A percentile compares a stretch with the other conserved stretches of the same genome.
Conservation (phyloP, 169 alveolate genomes). For the Neospora caninum region DNA sequence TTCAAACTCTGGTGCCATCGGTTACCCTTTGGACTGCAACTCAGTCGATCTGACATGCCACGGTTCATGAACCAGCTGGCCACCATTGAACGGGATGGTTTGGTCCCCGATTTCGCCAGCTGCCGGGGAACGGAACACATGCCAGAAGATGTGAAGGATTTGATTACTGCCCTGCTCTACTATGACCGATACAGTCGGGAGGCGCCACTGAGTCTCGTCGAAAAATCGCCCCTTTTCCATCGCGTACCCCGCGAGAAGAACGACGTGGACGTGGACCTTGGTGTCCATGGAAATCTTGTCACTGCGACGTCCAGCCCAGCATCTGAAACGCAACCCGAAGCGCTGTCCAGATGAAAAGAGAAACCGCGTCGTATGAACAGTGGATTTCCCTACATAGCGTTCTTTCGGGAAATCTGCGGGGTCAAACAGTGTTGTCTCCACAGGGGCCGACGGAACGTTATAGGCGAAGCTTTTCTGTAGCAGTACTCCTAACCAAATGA, state of each 20-base stretch:
- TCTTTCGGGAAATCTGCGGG: too few relatives aligned
- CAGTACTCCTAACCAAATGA: too few relatives aligned
- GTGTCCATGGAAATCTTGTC: too few relatives aligned
- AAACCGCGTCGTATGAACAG: too few relatives aligned
- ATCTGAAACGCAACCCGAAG: too few relatives aligned
- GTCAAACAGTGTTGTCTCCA: too few relatives aligned
- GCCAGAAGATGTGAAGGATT: neutral
- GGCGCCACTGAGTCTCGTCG: slow-evolving; percentile 1
- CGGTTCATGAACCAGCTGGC: slow-evolving; percentile 4
- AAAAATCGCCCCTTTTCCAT: neutral
- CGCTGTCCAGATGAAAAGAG: too few relatives aligned
- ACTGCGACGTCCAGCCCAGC: too few relatives aligned
- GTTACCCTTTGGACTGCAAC: neutral
- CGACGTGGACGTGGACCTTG: neutral
- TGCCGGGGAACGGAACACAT: neutral
- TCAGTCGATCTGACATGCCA: neutral
- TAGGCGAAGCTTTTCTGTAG: too few relatives aligned
- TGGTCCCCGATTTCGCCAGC: neutral
- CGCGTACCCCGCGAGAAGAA: neutral
- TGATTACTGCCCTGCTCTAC: neutral
- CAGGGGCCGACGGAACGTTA: too few relatives aligned
- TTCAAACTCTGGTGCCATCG: slow-evolving; percentile 27
- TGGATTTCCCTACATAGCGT: too few relatives aligned
- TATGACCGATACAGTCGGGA: slow-evolving; percentile 2
- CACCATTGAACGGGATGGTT: neutral